Base-by-base conservation (phyloP, 352 stramenopile genomes). In the Paralagenidium karlingii region DNA sequence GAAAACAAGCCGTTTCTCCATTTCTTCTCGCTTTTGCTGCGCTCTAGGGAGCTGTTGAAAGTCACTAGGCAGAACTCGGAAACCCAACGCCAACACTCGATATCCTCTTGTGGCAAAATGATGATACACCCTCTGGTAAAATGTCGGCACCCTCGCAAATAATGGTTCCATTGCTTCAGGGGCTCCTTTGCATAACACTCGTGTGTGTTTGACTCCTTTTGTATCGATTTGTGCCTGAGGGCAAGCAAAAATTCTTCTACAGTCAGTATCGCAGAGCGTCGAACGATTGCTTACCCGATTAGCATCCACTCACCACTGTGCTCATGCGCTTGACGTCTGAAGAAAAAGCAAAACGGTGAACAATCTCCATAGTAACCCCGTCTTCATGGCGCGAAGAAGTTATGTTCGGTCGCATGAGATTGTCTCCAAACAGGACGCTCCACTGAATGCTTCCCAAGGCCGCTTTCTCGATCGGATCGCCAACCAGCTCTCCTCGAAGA, bases 381-480 rank as follows among this genome's bases (percentile, higher is more conserved):
- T 53, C 63, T 8, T 47, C 34, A 26, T 39, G 49, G 4, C 24
- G 39, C 3, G 63, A 73, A 3, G 51, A 52, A 20, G 27, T 40
- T 1, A 22, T 18, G 34, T 34, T 12, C 24, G 43, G 19, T 43
- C 38, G 7, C n/a, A 28, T 19, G 28, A 32, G n/a, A 4, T 47
- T 40, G n/a, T 54, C 43, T 2, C 52, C 49, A 37, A 50, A 63
- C 4, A 41, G 36, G 2, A 68, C 25, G 8, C 51, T 56, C 63
- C 60, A 76, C 40, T 67, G 49, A 40, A 98, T 94, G 11, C 75
- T 68, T 38, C 81, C 77, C 30, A 98, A 52, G 8, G 89, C 71
- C 5, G 92, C 90, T 11, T 73, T 64, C 66, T 99, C 94, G 7
- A 98, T 63, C 19, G 94, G 91, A 78, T 98, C 94, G 16, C 94